phyloP scores from a whole-genome alignment of 129 eudicot species.

The Lonicera japonica region DNA sequence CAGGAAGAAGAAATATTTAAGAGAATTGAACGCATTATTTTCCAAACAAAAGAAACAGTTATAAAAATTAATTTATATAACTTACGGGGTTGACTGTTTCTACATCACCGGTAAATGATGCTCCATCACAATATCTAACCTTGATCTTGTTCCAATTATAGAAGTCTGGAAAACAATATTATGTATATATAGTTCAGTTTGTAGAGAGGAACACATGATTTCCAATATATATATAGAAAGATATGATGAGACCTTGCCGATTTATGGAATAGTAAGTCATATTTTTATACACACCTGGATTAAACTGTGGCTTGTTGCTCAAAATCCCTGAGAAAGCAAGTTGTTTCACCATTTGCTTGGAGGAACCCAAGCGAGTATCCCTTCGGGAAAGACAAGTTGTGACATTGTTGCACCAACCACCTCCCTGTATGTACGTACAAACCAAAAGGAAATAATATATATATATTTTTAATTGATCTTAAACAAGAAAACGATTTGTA shows the following conservation, averaged over 20 bases:
- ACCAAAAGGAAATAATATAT: no score
- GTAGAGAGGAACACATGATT: neutral
- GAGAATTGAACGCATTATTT: neutral
- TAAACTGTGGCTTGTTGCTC: conserved; percentile 44
- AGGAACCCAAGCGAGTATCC: conserved; percentile 60
- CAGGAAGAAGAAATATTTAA: no score
- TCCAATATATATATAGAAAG: neutral
- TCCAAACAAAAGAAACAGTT: neutral
- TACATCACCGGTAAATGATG: conserved; percentile 85
- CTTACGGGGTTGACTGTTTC: conserved; percentile 79
- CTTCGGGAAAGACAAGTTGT: conserved; percentile 66
- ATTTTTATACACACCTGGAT: conserved; percentile 42
- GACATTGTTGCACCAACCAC: conserved; percentile 94
- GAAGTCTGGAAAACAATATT: conserved; percentile 44
- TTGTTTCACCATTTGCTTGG: conserved; percentile 52
- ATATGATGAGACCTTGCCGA: neutral
- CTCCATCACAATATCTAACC: conserved; percentile 91
- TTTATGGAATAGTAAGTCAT: no score
- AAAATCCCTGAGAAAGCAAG: conserved; percentile 83
- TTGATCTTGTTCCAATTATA: conserved; percentile 87
- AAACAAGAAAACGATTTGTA: neutral
- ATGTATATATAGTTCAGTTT: neutral
- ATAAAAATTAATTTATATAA: conserved; percentile 2
- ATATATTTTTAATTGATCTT: no score
- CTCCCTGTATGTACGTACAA: conserved; percentile 42